These are phyloP conservation scores for Daldinia concentrica DNA, from an alignment of 495 filamentous ascomycete genomes.

Conservation along the genomic window DNA sequence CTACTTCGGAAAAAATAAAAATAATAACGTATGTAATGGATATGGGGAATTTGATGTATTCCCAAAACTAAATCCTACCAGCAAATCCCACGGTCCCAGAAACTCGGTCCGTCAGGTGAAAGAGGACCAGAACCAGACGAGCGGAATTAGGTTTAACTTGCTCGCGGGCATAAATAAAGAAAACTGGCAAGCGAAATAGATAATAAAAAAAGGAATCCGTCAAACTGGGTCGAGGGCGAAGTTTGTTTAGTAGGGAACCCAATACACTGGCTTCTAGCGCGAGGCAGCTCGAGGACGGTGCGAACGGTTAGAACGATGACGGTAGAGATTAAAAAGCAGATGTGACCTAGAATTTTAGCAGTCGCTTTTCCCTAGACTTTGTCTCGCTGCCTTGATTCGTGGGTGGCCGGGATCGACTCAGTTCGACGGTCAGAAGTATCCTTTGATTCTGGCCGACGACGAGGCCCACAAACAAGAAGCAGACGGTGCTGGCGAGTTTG, in stretches of 20 bases:
- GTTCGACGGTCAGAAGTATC: conserved; percentile 24
- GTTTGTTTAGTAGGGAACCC: conserved; percentile 38
- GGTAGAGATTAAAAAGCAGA: conserved; percentile 8
- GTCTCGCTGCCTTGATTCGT: conserved; percentile 35
- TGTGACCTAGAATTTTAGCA: neutral
- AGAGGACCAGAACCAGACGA: conserved; percentile 30
- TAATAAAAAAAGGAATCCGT: conserved; percentile 34
- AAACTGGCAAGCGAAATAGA: conserved; percentile 17
- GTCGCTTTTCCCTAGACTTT: conserved; percentile 16
- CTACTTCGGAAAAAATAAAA: conserved; percentile 2
- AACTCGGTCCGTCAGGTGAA: conserved; percentile 28
- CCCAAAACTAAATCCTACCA: conserved; percentile 23
- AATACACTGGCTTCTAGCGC: conserved; percentile 40
- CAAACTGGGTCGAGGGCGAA: conserved; percentile 38
- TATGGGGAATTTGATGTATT: conserved; percentile 18
- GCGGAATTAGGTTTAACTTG: conserved; percentile 33
- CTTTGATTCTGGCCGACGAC: conserved; percentile 31
- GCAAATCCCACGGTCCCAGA: conserved; percentile 21
- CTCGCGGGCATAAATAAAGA: conserved; percentile 25
- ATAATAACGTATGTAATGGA: conserved; percentile 4
- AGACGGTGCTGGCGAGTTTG: conserved; percentile 25
- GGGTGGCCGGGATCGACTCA: conserved; percentile 27
- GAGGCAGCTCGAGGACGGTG: conserved; percentile 23
- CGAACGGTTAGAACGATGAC: conserved; percentile 27
- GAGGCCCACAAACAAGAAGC: conserved; percentile 32